phyloP scores from a whole-genome alignment of 768 basidiomycete genomes.

The Kwoniella dejecticola region DNA sequence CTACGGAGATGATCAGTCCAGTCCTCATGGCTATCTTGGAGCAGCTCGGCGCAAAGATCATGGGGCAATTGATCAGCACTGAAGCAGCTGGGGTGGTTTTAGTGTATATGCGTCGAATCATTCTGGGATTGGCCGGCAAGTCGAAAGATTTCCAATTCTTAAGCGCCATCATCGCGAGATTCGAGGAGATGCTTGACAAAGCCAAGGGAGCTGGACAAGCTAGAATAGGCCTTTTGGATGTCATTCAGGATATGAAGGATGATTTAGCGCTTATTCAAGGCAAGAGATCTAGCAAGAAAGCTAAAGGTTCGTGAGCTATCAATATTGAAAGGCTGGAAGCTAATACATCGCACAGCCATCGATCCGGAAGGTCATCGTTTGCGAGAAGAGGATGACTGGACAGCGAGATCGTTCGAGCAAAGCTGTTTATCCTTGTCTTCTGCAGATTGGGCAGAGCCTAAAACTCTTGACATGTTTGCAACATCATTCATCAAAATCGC shows the following conservation, averaged over 20 bases:
- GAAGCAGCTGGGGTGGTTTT: conserved; percentile 68
- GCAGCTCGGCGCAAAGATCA: conserved; percentile 70
- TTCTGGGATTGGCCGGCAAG: conserved; percentile 65
- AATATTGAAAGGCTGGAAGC: not conserved
- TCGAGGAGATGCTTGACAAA: conserved; percentile 26
- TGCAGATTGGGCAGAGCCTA: conserved; percentile 1
- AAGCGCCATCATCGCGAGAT: conserved; percentile 35
- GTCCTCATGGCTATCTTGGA: conserved; percentile 79
- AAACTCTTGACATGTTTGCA: not conserved
- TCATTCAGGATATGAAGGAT: conserved; percentile 26
- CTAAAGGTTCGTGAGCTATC: not conserved
- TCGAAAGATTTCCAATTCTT: conserved; percentile 56
- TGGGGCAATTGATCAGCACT: conserved; percentile 61
- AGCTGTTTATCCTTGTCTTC: not conserved
- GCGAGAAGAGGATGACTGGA: conserved; percentile 20
- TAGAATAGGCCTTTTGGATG: conserved; percentile 27
- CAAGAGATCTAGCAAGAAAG: not conserved
- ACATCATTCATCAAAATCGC: not conserved
- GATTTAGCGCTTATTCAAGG: conserved; percentile 25
- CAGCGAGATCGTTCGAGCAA: conserved; percentile 16
- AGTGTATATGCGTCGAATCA: conserved; percentile 67
- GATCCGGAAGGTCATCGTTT: conserved; percentile 9
- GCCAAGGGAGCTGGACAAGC: conserved; percentile 39
- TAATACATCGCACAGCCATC: not conserved
- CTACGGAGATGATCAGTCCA: conserved; percentile 62